phyloP scores from a whole-genome alignment of 148 eudicot species.

The Heliamphora exappendiculata region DNA sequence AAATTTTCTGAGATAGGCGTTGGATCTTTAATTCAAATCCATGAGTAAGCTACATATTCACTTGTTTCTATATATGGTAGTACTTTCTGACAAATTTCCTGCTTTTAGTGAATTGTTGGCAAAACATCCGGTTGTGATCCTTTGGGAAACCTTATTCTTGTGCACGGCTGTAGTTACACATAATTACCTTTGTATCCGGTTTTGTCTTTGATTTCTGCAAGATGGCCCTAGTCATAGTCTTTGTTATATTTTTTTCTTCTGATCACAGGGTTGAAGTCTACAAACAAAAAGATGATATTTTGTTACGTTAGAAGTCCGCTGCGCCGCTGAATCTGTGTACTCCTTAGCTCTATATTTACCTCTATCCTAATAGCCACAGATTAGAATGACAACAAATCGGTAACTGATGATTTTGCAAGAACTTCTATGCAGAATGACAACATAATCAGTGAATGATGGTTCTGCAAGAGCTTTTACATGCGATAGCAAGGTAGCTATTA shows the following conservation, averaged over 20 bases:
- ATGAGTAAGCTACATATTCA: slow-evolving; percentile 40
- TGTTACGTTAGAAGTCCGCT: slow-evolving; percentile 34
- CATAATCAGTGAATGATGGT: slow-evolving; percentile 20
- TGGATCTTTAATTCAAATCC: slow-evolving; percentile 53
- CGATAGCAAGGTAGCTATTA: slow-evolving; percentile 17
- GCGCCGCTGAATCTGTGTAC: slow-evolving; percentile 20
- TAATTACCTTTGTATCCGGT: not conserved
- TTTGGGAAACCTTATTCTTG: slow-evolving; percentile 30
- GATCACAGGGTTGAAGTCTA: slow-evolving; percentile 46
- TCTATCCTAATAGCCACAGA: slow-evolving; percentile 35
- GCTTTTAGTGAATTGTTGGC: slow-evolving; percentile 35
- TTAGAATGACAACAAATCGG: slow-evolving; percentile 23
- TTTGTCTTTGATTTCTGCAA: not conserved
- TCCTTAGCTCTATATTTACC: slow-evolving; percentile 15
- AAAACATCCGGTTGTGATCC: slow-evolving; percentile 36
- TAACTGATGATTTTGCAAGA: slow-evolving; percentile 22
- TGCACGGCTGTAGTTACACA: slow-evolving; percentile 16
- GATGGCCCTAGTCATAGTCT: not conserved
- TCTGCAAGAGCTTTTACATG: slow-evolving; percentile 4
- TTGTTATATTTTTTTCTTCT: not conserved
- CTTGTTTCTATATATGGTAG: not conserved
- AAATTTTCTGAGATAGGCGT: slow-evolving; percentile 45
- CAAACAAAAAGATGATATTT: slow-evolving; percentile 27
- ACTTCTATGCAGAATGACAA: slow-evolving; percentile 27
- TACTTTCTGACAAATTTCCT: slow-evolving; percentile 4